Conservation (phyloP, 805 yeast species). For the Candida oleophila region DNA sequence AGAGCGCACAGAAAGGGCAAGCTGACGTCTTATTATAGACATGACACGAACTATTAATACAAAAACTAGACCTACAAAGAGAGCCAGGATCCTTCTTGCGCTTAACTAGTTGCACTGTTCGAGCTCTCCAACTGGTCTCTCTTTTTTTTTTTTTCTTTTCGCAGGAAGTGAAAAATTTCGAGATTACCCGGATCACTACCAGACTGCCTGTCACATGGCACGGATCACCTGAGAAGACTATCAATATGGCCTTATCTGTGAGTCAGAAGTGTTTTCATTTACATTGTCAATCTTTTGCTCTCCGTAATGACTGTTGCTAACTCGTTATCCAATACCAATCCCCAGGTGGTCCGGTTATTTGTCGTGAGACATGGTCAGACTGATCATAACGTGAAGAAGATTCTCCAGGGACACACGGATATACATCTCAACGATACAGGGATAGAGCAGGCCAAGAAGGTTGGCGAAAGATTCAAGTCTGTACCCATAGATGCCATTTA, state of each 20-base stretch:
- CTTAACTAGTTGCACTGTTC: background rate
- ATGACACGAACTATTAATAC: background rate
- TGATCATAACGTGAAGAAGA: conserved; percentile 63
- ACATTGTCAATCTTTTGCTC: too few relatives aligned
- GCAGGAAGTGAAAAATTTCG: background rate
- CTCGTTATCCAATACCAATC: conserved; percentile 30
- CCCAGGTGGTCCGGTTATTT: conserved; percentile 47
- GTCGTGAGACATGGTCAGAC: conserved; percentile 86
- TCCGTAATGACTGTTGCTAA: conserved; percentile 1
- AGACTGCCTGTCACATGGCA: background rate
- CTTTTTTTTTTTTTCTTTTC: background rate
- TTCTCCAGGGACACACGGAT: conserved; percentile 78
- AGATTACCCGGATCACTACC: background rate
- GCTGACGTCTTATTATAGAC: background rate
- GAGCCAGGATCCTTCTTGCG: background rate
- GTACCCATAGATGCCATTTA: conserved; percentile 46
- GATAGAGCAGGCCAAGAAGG: conserved; percentile 51
- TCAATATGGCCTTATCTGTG: background rate
- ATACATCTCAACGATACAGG: conserved; percentile 66
- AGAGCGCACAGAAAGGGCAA: background rate
- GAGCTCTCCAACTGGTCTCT: background rate
- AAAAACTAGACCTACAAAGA: too few relatives aligned
- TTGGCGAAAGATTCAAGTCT: conserved; percentile 46
- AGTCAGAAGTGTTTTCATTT: too few relatives aligned
- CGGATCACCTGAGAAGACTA: background rate